A percentile compares a stretch with the other conserved stretches of the same genome.
Evolutionary conservation across 768 basidiomycete genomes (phyloP).

Genomic region (Exsudoporus frostii): DNA sequence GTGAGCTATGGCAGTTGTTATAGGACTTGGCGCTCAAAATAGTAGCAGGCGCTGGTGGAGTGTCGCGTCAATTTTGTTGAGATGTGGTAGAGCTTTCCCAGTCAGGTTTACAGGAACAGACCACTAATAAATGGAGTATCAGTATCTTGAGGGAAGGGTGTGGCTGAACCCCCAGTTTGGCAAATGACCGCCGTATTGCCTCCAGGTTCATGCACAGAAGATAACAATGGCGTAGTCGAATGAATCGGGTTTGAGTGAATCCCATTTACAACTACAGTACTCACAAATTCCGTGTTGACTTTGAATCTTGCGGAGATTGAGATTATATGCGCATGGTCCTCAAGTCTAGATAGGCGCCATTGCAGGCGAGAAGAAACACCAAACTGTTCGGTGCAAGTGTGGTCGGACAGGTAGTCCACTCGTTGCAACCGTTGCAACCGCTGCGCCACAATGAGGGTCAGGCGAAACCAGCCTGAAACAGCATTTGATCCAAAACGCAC

Average conservation of each 20-base stretch:
- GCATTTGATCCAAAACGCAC: background rate
- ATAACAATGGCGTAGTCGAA: slow-evolving; percentile 1
- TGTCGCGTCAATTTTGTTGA: slow-evolving; percentile 33
- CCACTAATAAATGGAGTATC: slow-evolving; percentile 25
- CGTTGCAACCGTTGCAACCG: no score
- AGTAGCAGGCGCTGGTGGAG: slow-evolving; percentile 19
- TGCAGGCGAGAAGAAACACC: slow-evolving; percentile 6
- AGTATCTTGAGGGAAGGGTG: slow-evolving; percentile 29
- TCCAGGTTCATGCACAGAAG: slow-evolving; percentile 26
- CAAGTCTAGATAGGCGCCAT: slow-evolving; percentile 7
- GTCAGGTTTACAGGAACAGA: slow-evolving; percentile 30
- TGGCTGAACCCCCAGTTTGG: slow-evolving; percentile 24
- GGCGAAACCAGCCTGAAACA: background rate
- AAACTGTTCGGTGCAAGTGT: background rate
- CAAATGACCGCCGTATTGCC: slow-evolving; percentile 52
- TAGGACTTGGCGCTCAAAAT: slow-evolving; percentile 51
- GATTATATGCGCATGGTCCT: slow-evolving; percentile 20
- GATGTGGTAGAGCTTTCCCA: slow-evolving; percentile 28
- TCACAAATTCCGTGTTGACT: background rate
- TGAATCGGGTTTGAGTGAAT: background rate
- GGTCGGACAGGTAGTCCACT: background rate
- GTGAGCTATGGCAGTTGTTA: no score
- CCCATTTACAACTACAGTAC: background rate
- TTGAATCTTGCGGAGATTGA: slow-evolving; percentile 16
- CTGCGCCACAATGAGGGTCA: background rate